phyloP scores from a whole-genome alignment of 164 flowering plant species.

The Vitis riparia region DNA sequence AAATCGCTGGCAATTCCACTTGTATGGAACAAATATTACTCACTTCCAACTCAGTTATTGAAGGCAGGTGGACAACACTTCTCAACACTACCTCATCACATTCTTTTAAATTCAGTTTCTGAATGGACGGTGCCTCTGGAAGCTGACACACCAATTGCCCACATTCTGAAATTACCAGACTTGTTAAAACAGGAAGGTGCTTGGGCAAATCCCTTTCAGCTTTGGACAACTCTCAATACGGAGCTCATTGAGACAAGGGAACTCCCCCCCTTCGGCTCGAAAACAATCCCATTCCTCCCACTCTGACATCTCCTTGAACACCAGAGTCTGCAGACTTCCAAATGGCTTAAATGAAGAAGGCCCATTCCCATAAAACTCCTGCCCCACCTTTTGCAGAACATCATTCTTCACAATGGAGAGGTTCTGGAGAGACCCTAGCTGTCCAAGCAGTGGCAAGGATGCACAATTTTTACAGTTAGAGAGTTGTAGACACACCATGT shows the following conservation, averaged over 20 bases:
- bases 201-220: not conserved
- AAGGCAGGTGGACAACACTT: too few relatives aligned
- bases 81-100: too few relatives aligned
- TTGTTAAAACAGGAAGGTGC: too few relatives aligned
- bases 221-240: constrained; percentile 5
- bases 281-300: constrained; percentile 19
- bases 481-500: not conserved
- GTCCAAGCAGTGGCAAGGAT: constrained; percentile 16
- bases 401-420: constrained; percentile 5
- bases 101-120: too few relatives aligned
- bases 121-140: too few relatives aligned
- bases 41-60: too few relatives aligned
- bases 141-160: too few relatives aligned
- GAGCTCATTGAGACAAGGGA: constrained; percentile 15
- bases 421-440: constrained; percentile 7
- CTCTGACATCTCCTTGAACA: constrained; percentile 2
- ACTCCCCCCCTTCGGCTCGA: not conserved
- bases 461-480: constrained; percentile 5
- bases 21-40: too few relatives aligned
- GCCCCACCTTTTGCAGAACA: not conserved
- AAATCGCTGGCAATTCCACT: too few relatives aligned
- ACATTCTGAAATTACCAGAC: too few relatives aligned
- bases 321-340: constrained; percentile 1
- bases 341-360: constrained; percentile 2
- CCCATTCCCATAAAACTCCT: constrained; percentile 10